A percentile compares a stretch with the other conserved stretches of the same genome.
Conservation (phyloP, 2,329 filamentous ascomycete species). For the Beauveria sp. region DNA sequence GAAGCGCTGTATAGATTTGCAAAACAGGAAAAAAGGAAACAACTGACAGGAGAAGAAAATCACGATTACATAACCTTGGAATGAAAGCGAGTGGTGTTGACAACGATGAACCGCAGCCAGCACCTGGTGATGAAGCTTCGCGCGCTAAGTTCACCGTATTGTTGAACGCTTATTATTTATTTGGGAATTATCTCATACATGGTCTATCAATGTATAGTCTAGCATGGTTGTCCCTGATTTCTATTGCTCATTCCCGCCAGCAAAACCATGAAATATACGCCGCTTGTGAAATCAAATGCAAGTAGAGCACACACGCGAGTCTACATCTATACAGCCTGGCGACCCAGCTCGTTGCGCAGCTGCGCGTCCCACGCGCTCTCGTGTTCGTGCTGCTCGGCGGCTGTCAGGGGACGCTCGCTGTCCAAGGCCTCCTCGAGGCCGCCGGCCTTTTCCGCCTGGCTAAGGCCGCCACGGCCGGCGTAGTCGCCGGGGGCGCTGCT, state of each 20-base stretch:
- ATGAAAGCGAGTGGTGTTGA: neutral
- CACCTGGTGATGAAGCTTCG: neutral
- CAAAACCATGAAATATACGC: neutral
- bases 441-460: slow-evolving; percentile 9
- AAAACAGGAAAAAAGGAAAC: slow-evolving; percentile 1
- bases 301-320: neutral
- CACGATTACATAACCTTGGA: slow-evolving; percentile 14
- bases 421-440: slow-evolving; percentile 18
- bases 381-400: slow-evolving; percentile 13
- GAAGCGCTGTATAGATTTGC: slow-evolving; percentile 12
- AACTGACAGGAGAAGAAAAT: slow-evolving; percentile 18
- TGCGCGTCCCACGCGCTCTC: slow-evolving; percentile 17
- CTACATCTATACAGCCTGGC: slow-evolving; percentile 15
- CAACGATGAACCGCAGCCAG: neutral
- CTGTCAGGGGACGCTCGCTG: slow-evolving; percentile 18
- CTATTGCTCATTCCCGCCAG: neutral
- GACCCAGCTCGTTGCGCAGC: slow-evolving; percentile 15
- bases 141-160: too few relatives aligned
- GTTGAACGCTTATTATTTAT: neutral
- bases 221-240: neutral
- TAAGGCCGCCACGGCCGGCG: slow-evolving; percentile 15
- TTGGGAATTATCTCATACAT: neutral
- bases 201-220: neutral
- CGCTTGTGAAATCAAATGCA: neutral
- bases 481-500: slow-evolving; percentile 51